A percentile compares a stretch with the other conserved stretches of the same genome.
Conservation (phyloP, 176 grass and related monocot species). For the Alopecurus myosuroides region DNA sequence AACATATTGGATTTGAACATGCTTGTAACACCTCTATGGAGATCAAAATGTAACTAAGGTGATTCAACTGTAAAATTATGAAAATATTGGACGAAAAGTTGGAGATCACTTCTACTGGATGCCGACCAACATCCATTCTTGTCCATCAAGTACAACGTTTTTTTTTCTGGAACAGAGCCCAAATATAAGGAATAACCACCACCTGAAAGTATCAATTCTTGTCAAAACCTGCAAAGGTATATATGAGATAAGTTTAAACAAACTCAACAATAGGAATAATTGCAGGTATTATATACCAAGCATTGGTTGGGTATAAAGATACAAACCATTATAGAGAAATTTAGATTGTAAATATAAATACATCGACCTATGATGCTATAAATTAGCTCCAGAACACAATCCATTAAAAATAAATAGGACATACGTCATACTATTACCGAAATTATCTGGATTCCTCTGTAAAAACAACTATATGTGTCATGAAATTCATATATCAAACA, state of each 20-base stretch:
- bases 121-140: neutral
- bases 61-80: neutral
- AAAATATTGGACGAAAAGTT: neutral
- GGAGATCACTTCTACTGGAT: neutral
- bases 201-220: neutral
- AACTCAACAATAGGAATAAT: too few relatives aligned
- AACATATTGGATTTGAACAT: neutral
- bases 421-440: neutral
- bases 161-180: neutral
- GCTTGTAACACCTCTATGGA: neutral
- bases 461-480: neutral
- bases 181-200: neutral
- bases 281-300: too few relatives aligned
- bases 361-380: neutral
- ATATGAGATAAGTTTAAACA: neutral
- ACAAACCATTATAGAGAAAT: too few relatives aligned
- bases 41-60: neutral
- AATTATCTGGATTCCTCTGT: neutral
- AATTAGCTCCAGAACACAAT: neutral
- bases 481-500: too few relatives aligned
- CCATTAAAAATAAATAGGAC: neutral
- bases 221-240: neutral
- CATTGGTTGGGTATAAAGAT: too few relatives aligned
- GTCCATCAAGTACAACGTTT: neutral
- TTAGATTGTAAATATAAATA: neutral